These are phyloP conservation scores for Glycine tomentella DNA, from an alignment of 306 rosid species.

Conservation along the genomic window DNA sequence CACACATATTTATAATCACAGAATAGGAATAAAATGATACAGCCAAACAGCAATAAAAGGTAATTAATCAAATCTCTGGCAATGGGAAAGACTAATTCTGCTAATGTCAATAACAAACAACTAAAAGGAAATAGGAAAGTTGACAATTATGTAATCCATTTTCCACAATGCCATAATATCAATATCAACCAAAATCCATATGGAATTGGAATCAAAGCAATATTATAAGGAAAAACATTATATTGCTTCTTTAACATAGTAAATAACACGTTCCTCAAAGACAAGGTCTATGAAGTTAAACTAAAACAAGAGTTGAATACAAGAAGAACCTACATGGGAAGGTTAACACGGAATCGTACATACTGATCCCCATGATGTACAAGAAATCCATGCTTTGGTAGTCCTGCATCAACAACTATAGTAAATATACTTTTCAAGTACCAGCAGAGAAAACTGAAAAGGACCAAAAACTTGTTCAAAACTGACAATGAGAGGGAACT, in stretches of 20 bases:
- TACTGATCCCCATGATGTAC: constrained; percentile 88
- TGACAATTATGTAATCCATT: neutral
- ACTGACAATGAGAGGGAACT: constrained; percentile 19
- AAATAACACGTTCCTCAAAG: constrained; percentile 34
- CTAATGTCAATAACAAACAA: constrained; percentile 4
- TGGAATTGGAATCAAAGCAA: constrained; percentile 16
- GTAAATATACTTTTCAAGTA: constrained; percentile 33
- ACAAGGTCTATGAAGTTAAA: neutral
- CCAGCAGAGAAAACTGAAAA: neutral
- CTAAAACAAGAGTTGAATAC: neutral
- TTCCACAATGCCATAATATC: constrained; percentile 23
- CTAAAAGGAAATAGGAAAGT: constrained; percentile 21
- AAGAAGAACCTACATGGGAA: constrained; percentile 70
- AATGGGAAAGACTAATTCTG: neutral
- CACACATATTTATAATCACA: neutral
- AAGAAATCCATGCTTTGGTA: constrained; percentile 74
- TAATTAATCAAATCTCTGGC: neutral
- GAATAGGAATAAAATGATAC: neutral
- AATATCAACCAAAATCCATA: constrained; percentile 37
- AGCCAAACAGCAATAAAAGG: neutral
- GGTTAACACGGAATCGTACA: constrained; percentile 76
- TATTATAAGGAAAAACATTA: constrained; percentile 13
- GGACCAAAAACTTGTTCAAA: constrained; percentile 21
- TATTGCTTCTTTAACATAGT: constrained; percentile 30
- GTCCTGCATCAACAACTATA: constrained; percentile 56